Base-by-base conservation (phyloP, 2,329 filamentous ascomycete genomes). In the Cladophialophora yegresii region DNA sequence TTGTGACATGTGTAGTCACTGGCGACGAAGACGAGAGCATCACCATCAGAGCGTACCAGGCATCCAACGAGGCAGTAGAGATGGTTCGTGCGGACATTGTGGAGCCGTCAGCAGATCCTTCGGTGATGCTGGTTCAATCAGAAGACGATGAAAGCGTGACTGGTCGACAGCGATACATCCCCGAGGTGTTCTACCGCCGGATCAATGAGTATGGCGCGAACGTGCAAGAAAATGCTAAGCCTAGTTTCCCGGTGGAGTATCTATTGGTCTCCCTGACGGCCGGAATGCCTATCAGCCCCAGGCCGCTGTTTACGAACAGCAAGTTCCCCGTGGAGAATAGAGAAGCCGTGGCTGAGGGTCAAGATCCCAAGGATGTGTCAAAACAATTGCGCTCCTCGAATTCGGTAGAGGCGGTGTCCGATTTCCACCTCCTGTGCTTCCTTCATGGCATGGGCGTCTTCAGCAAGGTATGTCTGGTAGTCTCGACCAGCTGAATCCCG, bases 201-300 rank as follows among this genome's bases (percentile, higher is more conserved):
- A 92, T 96, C 77, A 99, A 99, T 77, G 93, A 99, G 76, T 96
- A 99, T 74, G 93, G 93, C 36, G 91, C 90, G 69, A 96, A 93
- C 71, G 95, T 98, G 7, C 95, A 97, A 75, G 92, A 98, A 77
- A 98, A 96, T 72, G 95, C 95, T 26, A 98, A 97, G 75, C 95
- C 95, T 0, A 88, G 90, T 53, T 99, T 99, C 76, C 95, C 95
- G 0, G 93, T 97, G 55, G 95, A 99, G 75, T 99, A 98, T 76
- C 85, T 99, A 36, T 88, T 98, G 62, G 91, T 98, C 66, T 98
- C 95, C 8, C 84, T 99, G 68, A 99, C 95, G 0, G 93, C 99
- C 75, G 95, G 95, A 65, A 98, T 99, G 80, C 95, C 95, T 2
- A 91, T 89, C 58, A 83, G 87, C 51, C 85, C 91, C 3, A 89